phyloP scores from a whole-genome alignment of 2,329 filamentous ascomycete genomes.

The Fusarium verrucosum region DNA sequence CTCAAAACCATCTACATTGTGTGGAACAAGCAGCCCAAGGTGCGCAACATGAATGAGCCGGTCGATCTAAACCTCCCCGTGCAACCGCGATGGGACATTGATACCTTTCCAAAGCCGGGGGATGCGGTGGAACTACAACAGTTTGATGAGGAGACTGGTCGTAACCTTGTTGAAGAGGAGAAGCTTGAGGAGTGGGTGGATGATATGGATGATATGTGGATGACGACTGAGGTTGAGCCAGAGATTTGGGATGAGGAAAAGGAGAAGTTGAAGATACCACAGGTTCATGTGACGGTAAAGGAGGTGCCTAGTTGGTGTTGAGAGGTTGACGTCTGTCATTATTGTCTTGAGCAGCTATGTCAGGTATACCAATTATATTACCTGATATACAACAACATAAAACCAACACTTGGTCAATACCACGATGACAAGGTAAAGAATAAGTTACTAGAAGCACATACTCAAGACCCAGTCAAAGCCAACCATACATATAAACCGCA shows the following conservation, averaged over 20 bases:
- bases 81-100: constrained; percentile 20
- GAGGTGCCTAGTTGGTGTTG: not conserved
- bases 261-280: not conserved
- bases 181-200: constrained; percentile 17
- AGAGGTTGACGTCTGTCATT: not conserved
- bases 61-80: not conserved
- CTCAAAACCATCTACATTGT: constrained; percentile 36
- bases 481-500: not conserved
- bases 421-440: no score
- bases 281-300: constrained; percentile 8
- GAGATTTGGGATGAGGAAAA: constrained; percentile 9
- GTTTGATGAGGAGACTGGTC: not conserved
- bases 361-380: not conserved
- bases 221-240: constrained; percentile 6
- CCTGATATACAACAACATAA: not conserved
- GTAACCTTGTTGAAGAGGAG: not conserved
- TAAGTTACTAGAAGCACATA: not conserved
- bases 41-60: not conserved
- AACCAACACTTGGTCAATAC: no score
- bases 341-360: not conserved
- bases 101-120: not conserved
- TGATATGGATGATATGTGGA: constrained; percentile 28
- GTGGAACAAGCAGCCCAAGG: constrained; percentile 37
- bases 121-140: constrained; percentile 15
- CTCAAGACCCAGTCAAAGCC: not conserved